Evolutionary conservation across 2,329 filamentous ascomycete species (phyloP), one percentile per base, ranked within the genome.

Genomic region (Phyllosticta ampelicida): DNA sequence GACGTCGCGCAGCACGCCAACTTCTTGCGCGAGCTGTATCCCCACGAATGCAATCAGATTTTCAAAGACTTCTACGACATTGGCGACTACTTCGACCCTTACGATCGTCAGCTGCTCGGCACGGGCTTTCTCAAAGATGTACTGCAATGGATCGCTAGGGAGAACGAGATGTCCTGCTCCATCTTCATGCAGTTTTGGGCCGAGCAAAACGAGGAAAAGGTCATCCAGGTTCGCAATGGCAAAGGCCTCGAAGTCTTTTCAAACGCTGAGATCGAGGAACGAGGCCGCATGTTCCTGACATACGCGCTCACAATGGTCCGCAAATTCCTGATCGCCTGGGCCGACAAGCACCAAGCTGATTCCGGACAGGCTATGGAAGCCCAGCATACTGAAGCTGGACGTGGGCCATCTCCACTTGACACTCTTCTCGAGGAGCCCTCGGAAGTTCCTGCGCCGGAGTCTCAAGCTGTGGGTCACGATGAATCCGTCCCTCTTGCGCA

Each of bases 61-160:
- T 68, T 61, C 8, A 18, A 51, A 23, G 56, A 48, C 26, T 54
- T 30, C 28, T 70, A 64, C 63, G 58, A 53, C 6, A 66, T 71
- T 9, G 29, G 63, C 28, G 70, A 73, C 55, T 63, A 72, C 9
- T 73, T 68, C 66, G 70, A 72, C 51, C 60, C 61, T 9, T 51
- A 61, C 59, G 70, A 72, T 44, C 67, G 72, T 20, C 64, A 69
- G 30, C n/a, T 68, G 9, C 66, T 72, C n/a, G 61, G 62, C 2
- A 59, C 62, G 10, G n/a, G 48, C 1, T 70, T 69, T 51, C 67
- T 69, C 48, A 48, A 63, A n/a, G 57, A 66, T 48, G 63, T 69
- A 4, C 61, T 73, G 16, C 54, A 55, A 5, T 66, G 66, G 62
- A 67, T 73, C 48, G 62, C 61, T 5, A 53, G 51, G 1, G 63